phyloP scores from a whole-genome alignment of 371 early-diverging fungal species.

The Zopfochytrium polystomum region DNA sequence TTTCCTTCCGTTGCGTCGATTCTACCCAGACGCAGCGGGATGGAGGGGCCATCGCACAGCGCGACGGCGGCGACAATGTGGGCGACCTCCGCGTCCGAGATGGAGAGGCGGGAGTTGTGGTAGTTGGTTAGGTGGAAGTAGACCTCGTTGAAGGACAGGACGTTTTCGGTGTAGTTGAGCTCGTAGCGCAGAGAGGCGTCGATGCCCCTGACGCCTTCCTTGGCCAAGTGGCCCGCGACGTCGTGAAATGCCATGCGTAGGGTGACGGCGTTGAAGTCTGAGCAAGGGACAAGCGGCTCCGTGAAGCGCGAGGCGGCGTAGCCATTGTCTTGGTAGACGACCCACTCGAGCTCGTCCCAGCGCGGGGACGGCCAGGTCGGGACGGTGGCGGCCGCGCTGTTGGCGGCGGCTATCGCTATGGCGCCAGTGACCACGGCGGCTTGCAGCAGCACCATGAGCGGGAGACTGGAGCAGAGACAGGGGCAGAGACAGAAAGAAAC shows the following conservation, averaged over 20 bases:
- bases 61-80: not conserved
- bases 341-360: conserved; percentile 7
- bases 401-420: too few species aligned
- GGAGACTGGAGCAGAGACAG: too few species aligned
- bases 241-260: conserved; percentile 8
- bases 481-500: too few species aligned
- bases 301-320: not conserved
- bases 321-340: conserved; percentile 4
- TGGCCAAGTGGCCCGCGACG: not conserved
- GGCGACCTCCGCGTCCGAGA: not conserved
- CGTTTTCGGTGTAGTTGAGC: not conserved
- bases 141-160: not conserved
- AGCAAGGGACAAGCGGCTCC: too few species aligned
- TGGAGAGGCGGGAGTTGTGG: not conserved
- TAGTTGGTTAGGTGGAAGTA: not conserved
- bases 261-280: conserved; percentile 2
- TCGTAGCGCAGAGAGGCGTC: conserved; percentile 8
- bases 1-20: conserved; percentile 3
- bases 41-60: not conserved
- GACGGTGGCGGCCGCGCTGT: too few species aligned
- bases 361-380: conserved; percentile 3
- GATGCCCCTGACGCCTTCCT: not conserved
- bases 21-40: conserved; percentile 1
- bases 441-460: too few species aligned
- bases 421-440: too few species aligned